These are phyloP conservation scores for Cutaneotrichosporon sp. DNA, from an alignment of 1,284 basidiomycete species.

Conservation along the genomic window DNA sequence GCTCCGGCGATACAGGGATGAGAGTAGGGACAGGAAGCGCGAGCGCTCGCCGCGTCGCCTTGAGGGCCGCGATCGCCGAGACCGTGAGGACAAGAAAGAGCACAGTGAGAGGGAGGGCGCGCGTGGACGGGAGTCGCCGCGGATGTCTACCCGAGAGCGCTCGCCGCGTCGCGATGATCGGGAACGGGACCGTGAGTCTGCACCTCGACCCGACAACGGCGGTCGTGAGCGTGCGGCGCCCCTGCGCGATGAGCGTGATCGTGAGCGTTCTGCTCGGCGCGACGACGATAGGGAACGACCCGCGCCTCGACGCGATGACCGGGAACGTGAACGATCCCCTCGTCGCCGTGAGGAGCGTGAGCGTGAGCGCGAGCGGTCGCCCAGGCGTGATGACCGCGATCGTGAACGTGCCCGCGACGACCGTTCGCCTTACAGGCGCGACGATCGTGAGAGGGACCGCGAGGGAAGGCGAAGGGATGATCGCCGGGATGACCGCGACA, in stretches of 20 bases:
- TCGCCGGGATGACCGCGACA: slow-evolving; percentile 9
- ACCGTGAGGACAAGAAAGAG: neutral
- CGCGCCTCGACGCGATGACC: neutral
- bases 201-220: neutral
- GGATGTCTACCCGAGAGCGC: neutral
- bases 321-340: neutral
- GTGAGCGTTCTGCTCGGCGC: neutral
- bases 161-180: neutral
- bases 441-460: slow-evolving; percentile 3
- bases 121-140: neutral
- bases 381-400: slow-evolving; percentile 8
- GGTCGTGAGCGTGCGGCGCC: neutral
- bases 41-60: neutral
- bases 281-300: neutral
- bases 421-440: neutral
- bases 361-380: slow-evolving; percentile 4
- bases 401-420: neutral
- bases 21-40: slow-evolving; percentile 15
- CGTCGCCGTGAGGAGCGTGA: slow-evolving; percentile 5
- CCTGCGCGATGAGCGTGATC: neutral
- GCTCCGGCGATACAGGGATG: slow-evolving; percentile 10
- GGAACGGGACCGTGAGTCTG: neutral
- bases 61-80: neutral
- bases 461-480: neutral
- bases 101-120: slow-evolving; percentile 1